A percentile compares a stretch with the other conserved stretches of the same genome.
Evolutionary conservation across 75 land plant species (phyloP).

Genomic region (Pinus tabuliformis): DNA sequence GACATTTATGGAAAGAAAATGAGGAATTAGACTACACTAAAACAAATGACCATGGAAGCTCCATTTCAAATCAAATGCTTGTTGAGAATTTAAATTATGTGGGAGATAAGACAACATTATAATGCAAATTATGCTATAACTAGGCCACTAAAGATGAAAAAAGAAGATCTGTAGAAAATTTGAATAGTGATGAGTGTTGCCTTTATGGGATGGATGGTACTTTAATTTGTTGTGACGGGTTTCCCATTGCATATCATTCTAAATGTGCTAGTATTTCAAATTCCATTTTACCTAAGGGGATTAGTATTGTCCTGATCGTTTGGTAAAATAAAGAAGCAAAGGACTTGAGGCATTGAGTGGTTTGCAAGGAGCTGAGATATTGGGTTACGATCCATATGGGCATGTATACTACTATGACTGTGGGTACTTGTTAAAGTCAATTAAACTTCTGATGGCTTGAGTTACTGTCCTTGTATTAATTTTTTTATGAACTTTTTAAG

Average conservation of each 20-base stretch:
- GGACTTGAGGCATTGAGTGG: conserved; percentile 32
- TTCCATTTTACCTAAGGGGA: conserved; percentile 79
- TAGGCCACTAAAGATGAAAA: not conserved
- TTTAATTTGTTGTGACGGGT: conserved; percentile 96
- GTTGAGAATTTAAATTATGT: not conserved
- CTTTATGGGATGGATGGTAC: conserved; percentile 94
- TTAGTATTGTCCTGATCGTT: conserved; percentile 95
- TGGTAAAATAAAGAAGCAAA: conserved; percentile 28
- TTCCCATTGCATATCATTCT: conserved; percentile 95
- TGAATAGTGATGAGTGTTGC: conserved; percentile 89
- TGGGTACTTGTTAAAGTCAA: conserved; percentile 85
- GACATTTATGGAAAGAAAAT: conserved; percentile 12
- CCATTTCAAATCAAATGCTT: not conserved
- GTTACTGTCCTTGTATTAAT: not conserved
- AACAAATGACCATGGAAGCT: conserved; percentile 21
- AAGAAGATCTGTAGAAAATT: conserved; percentile 10
- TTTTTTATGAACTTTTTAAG: not conserved
- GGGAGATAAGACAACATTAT: too few relatives aligned
- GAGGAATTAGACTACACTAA: not conserved
- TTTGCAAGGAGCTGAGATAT: conserved; percentile 56
- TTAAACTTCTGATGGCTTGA: conserved; percentile 6
- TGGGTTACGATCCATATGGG: conserved; percentile 79
- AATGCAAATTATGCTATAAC: conserved; percentile 7
- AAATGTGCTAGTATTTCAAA: conserved; percentile 80
- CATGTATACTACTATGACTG: conserved; percentile 53